phyloP scores from a whole-genome alignment of 768 basidiomycete genomes.

The Suillus lakei region DNA sequence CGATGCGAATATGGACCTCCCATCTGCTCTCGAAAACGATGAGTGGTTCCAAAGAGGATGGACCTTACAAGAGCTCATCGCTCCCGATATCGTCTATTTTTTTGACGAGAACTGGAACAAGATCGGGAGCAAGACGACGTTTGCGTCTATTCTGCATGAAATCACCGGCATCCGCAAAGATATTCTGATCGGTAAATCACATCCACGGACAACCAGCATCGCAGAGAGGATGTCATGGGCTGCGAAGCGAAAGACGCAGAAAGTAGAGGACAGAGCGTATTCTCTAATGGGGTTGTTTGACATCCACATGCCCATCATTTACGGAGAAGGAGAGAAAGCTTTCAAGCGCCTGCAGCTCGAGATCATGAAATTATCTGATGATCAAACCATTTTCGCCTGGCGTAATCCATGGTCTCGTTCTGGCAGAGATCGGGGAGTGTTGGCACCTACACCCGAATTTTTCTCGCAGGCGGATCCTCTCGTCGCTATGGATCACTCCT shows the following conservation, averaged over 20 bases:
- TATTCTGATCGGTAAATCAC: constrained; percentile 9
- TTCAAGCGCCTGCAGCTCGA: constrained; percentile 21
- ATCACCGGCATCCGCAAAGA: constrained; percentile 14
- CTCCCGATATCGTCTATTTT: constrained; percentile 19
- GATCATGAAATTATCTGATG: constrained; percentile 16
- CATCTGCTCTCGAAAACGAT: constrained; percentile 1
- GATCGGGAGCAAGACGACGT: constrained; percentile 11
- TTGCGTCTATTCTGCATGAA: background rate
- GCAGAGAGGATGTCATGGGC: constrained; percentile 34
- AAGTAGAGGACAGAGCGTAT: constrained; percentile 34
- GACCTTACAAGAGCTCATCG: constrained; percentile 20
- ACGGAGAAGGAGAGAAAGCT: constrained; percentile 24
- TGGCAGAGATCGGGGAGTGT: constrained; percentile 4
- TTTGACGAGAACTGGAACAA: constrained; percentile 18
- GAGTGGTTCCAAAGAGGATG: constrained; percentile 25
- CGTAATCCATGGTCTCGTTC: background rate
- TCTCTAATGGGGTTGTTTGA: constrained; percentile 27
- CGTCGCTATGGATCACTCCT: constrained; percentile 3
- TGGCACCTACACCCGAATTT: constrained; percentile 10
- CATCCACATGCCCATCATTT: constrained; percentile 19
- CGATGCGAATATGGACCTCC: background rate
- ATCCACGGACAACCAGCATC: constrained; percentile 12
- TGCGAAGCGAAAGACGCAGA: constrained; percentile 31
- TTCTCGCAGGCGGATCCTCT: background rate
- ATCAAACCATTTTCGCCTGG: constrained; percentile 21